phyloP scores from a whole-genome alignment of 108 stramenopile species.

The Cyclotella atomus region DNA sequence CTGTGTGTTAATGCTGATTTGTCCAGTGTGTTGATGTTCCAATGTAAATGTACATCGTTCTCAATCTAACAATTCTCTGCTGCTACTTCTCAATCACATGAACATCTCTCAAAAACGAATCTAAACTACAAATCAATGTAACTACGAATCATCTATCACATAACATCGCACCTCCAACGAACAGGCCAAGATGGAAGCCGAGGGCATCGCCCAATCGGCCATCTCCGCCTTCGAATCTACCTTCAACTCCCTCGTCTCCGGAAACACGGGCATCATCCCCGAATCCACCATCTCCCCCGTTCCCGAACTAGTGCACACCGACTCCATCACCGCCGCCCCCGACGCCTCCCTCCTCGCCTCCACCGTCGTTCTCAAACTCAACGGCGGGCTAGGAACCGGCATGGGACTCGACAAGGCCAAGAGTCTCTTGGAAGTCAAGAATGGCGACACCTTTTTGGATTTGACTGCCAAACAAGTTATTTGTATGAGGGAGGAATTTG shows the following conservation, averaged over 20 bases:
- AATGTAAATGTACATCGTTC: too few species aligned
- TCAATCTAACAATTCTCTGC: too few species aligned
- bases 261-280: slow-evolving; percentile 96
- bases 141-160: not conserved
- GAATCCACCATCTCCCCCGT: slow-evolving; percentile 93
- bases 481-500: slow-evolving; percentile 90
- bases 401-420: slow-evolving; percentile 99
- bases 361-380: slow-evolving; percentile 98
- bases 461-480: slow-evolving; percentile 99
- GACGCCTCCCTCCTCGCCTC: slow-evolving; percentile 83
- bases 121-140: too few species aligned
- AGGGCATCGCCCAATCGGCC: slow-evolving; percentile 86
- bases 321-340: slow-evolving; percentile 58
- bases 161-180: not conserved
- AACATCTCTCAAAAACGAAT: not conserved
- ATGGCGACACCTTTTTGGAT: slow-evolving; percentile 98
- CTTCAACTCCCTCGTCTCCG: slow-evolving; percentile 89
- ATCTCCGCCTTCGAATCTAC: slow-evolving; percentile 92
- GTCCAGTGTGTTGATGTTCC: too few species aligned
- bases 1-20: too few species aligned
- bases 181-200: slow-evolving; percentile 93
- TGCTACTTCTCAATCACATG: too few species aligned
- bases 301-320: slow-evolving; percentile 87
- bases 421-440: slow-evolving; percentile 96
- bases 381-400: slow-evolving; percentile 99